A percentile compares a stretch with the other conserved stretches of the same genome.
Conservation (phyloP, 2,329 filamentous ascomycete species). For the Chaetomiaceae sp. region DNA sequence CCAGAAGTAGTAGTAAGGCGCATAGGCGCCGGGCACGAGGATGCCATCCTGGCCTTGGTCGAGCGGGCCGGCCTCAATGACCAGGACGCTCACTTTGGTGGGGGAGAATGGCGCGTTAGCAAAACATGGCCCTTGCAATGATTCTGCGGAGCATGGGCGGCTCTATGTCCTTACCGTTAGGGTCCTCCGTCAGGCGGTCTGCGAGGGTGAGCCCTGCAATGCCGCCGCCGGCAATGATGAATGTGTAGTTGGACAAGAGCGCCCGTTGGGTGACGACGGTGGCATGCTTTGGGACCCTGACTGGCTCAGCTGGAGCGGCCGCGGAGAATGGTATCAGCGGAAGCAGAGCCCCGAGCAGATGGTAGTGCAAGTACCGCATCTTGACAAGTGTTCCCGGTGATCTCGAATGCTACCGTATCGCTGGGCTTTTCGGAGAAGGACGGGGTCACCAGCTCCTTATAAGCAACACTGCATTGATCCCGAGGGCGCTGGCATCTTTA, state of each 20-base stretch:
- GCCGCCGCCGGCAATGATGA: slow-evolving; percentile 31
- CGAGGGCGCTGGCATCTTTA: not conserved
- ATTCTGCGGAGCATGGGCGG: not conserved
- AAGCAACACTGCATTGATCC: not conserved
- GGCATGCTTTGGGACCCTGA: slow-evolving; percentile 19
- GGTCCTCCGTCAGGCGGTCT: slow-evolving; percentile 29
- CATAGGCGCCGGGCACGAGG: slow-evolving; percentile 30
- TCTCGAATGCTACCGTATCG: not conserved
- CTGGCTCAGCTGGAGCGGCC: slow-evolving; percentile 1
- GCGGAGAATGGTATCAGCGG: slow-evolving; percentile 5
- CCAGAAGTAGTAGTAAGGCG: slow-evolving; percentile 31
- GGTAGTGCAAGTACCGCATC: slow-evolving; percentile 5
- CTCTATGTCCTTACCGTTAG: slow-evolving; percentile 19
- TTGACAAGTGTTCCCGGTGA: not conserved
- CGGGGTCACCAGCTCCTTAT: too few species aligned
- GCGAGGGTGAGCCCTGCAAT: slow-evolving; percentile 29
- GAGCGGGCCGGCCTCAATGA: slow-evolving; percentile 30
- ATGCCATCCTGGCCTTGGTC: slow-evolving; percentile 29
- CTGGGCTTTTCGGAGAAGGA: not conserved
- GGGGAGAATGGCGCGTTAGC: not conserved
- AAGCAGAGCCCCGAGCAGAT: slow-evolving; percentile 10
- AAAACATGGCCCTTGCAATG: not conserved
- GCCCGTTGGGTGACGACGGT: slow-evolving; percentile 19
- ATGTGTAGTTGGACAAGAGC: slow-evolving; percentile 9
- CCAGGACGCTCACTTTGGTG: slow-evolving; percentile 27